These are phyloP conservation scores for Colletotrichum endophyticum DNA, from an alignment of 2,329 filamentous ascomycete genomes.

Conservation along the genomic window DNA sequence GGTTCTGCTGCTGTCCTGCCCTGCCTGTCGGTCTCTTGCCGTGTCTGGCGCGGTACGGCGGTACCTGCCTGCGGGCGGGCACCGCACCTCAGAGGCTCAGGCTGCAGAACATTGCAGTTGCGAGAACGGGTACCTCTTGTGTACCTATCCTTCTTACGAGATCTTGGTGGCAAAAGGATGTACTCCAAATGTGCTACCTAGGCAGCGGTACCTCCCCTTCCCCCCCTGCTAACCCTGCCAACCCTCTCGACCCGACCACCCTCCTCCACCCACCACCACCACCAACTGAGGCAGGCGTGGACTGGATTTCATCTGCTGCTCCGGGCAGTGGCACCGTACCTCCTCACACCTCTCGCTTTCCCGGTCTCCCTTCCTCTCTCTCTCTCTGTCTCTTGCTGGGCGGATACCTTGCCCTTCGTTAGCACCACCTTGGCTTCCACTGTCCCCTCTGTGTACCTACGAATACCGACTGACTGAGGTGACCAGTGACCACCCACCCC, in stretches of 20 bases:
- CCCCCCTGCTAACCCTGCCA: not conserved
- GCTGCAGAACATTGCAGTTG: not conserved
- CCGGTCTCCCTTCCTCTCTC: not conserved
- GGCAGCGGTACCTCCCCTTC: not conserved
- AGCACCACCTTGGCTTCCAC: not conserved
- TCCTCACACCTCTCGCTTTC: slow-evolving; percentile 34
- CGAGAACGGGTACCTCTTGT: not conserved
- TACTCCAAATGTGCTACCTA: too few species aligned
- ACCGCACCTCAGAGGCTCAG: not conserved
- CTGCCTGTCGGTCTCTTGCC: not conserved
- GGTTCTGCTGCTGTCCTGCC: not conserved
- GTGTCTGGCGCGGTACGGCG: not conserved
- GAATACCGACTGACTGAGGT: not conserved
- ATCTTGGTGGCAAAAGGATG: not conserved
- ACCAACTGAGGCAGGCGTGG: not conserved
- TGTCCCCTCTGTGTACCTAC: not conserved
- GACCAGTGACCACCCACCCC: not conserved
- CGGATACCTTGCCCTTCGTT: not conserved
- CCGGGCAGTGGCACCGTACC: not conserved
- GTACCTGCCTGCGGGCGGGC: not conserved
- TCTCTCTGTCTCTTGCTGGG: not conserved
- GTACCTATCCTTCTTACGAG: rapidly evolving
- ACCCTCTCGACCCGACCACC: not conserved
- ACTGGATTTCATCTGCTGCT: not conserved
- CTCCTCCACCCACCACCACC: not conserved